Evolutionary conservation across 2,329 filamentous ascomycete genomes (phyloP).

Genomic region (Akanthomyces muscarius): DNA sequence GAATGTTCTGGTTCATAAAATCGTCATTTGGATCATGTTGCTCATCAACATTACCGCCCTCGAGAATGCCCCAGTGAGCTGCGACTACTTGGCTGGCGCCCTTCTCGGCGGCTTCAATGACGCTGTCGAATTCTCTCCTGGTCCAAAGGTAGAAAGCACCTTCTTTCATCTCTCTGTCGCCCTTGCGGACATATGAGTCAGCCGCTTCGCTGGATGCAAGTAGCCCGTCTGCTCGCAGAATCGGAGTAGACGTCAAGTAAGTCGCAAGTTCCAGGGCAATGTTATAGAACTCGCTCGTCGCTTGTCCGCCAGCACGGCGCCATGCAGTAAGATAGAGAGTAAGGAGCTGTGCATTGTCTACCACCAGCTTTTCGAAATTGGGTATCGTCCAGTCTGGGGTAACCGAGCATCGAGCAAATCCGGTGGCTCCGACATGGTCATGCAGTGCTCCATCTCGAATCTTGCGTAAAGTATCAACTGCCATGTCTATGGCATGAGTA

Average conservation of each 20-base stretch:
- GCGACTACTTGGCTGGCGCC: slow-evolving; percentile 70
- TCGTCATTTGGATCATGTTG: slow-evolving; percentile 88
- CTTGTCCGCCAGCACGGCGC: slow-evolving; percentile 48
- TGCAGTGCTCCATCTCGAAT: slow-evolving; percentile 58
- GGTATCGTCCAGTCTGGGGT: slow-evolving; percentile 91
- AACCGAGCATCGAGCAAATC: slow-evolving; percentile 73
- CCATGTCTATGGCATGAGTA: slow-evolving; percentile 70
- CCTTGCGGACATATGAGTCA: slow-evolving; percentile 71
- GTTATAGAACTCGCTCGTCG: slow-evolving; percentile 68
- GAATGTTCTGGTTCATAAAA: slow-evolving; percentile 88
- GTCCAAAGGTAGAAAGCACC: slow-evolving; percentile 97
- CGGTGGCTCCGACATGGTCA: slow-evolving; percentile 51
- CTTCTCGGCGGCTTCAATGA: slow-evolving; percentile 50
- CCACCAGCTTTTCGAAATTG: slow-evolving; percentile 96
- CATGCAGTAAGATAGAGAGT: slow-evolving; percentile 84
- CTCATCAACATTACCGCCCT: slow-evolving; percentile 80
- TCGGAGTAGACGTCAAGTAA: slow-evolving; percentile 72
- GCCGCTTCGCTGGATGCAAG: slow-evolving; percentile 89
- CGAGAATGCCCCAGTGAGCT: slow-evolving; percentile 76
- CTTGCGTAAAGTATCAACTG: slow-evolving; percentile 70
- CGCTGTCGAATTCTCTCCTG: slow-evolving; percentile 73
- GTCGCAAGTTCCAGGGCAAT: slow-evolving; percentile 77
- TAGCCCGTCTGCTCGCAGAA: slow-evolving; percentile 65
- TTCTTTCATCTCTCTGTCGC: slow-evolving; percentile 78
- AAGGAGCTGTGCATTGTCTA: slow-evolving; percentile 84